Evolutionary conservation across 148 eudicot genomes (phyloP), one percentile per base, ranked within the genome.

Genomic region (Limonium bicolor): DNA sequence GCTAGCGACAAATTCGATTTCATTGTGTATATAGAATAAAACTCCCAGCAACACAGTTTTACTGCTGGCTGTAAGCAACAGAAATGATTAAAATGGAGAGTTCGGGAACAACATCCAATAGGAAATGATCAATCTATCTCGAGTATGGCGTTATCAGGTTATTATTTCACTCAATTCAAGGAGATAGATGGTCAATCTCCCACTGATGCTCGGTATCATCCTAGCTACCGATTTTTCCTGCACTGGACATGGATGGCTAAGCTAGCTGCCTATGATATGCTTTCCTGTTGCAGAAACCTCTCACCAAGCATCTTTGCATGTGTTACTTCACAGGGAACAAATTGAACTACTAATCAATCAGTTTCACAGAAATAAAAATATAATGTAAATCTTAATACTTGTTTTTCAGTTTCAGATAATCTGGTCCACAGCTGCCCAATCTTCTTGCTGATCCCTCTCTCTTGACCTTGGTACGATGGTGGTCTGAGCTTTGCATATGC

Each of bases 401-500:
- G 76, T 44, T 67, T 78, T 49, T 78, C 87, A 27, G 68, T 63
- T 46, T 67, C 84, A n/a, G 83, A 56, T 27, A 70, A 54, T 32
- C 60, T 60, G 62, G 52, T 73, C 80, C 78, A 70, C 22, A 65
- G 38, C 38, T 53, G 56, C 23, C 69, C 83, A 54, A 72, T 77
- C 32, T 59, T 63, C 50, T 73, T 68, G 58, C 67, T 61, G 19
- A 70, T 62, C 26, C 58, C 56, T 59, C 58, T 70, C 52, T 65
- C 83, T 48, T 71, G 74, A 13, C 79, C 88, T 35, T 60, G 65
- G 49, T 68, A 57, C 8, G 44, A 51, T 59, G 76, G 77, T 59
- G 76, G 77, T 50, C 66, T 71, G 27, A 74, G 47, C 35, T 52
- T 59, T 29, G 64, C 62, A 45, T 73, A 71, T 31, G 69, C 62